phyloP scores from a whole-genome alignment of 1,139 yeast genomes.

The Suhomyces ambrosiae region DNA sequence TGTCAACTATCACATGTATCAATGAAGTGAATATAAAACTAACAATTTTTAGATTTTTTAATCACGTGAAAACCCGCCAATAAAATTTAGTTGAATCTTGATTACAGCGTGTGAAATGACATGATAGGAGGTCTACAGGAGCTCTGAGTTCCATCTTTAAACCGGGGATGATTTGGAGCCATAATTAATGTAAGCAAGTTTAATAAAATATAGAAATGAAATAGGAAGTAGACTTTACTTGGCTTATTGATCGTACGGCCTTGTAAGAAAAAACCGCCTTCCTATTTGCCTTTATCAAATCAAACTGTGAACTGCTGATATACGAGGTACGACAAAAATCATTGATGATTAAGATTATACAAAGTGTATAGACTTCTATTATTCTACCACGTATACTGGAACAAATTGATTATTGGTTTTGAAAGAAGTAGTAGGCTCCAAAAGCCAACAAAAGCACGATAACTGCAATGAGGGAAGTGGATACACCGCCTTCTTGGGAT shows the following conservation, averaged over 20 bases:
- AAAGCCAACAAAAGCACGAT: slow-evolving; percentile 18
- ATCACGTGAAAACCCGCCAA: neutral
- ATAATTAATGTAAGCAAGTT: too few species aligned
- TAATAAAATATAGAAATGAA: too few species aligned
- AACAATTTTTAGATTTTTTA: too few species aligned
- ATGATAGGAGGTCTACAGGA: too few species aligned
- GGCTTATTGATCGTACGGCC: too few species aligned
- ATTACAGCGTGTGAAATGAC: slow-evolving; percentile 1
- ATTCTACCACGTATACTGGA: neutral
- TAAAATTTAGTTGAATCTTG: neutral
- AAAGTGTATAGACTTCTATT: neutral
- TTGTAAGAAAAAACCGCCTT: too few species aligned
- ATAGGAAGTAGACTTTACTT: too few species aligned
- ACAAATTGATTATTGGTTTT: slow-evolving; percentile 12
- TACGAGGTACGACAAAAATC: neutral
- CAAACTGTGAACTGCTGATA: neutral
- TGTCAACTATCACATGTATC: too few species aligned
- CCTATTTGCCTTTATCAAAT: too few species aligned
- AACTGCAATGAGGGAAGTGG: slow-evolving; percentile 31
- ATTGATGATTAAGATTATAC: neutral
- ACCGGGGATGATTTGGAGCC: too few species aligned
- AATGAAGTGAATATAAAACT: too few species aligned
- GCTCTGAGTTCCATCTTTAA: too few species aligned
- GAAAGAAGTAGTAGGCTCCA: slow-evolving; percentile 20
- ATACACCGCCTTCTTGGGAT: slow-evolving; percentile 28